These are phyloP conservation scores for Gossypium ekmanianum DNA, from an alignment of 345 rosid species.

Conservation along the genomic window DNA sequence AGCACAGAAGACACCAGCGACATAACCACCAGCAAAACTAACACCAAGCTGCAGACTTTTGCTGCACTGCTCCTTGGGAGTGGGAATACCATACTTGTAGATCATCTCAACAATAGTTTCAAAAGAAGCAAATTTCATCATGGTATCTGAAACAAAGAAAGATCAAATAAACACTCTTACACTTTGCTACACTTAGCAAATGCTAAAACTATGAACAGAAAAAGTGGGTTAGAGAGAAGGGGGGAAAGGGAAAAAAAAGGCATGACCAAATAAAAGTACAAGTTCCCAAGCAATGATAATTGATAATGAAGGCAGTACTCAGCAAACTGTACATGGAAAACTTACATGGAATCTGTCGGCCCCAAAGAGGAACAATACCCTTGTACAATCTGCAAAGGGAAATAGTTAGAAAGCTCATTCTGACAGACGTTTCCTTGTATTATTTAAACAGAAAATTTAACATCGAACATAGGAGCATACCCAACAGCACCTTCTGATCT, in stretches of 20 bases:
- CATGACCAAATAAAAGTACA: not conserved
- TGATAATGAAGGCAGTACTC: not conserved
- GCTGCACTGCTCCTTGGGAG: slow-evolving; percentile 85
- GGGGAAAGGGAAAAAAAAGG: not conserved
- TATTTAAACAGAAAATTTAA: not conserved
- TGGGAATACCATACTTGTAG: slow-evolving; percentile 80
- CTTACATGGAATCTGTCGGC: slow-evolving; percentile 99
- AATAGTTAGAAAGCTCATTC: slow-evolving; percentile 11
- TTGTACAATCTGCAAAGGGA: slow-evolving; percentile 71
- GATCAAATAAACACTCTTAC: not conserved
- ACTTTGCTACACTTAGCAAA: not conserved
- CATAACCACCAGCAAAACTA: slow-evolving; percentile 93
- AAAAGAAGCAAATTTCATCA: slow-evolving; percentile 99
- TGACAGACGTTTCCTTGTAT: not conserved
- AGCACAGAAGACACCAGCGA: slow-evolving; percentile 16
- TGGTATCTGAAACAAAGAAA: slow-evolving; percentile 57
- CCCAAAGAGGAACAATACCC: slow-evolving; percentile 97
- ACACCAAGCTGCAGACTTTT: slow-evolving; percentile 78
- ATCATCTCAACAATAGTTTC: slow-evolving; percentile 88
- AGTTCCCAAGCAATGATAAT: not conserved
- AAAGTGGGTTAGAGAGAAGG: not conserved
- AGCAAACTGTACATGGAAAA: slow-evolving; percentile 1
- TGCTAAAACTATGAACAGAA: not conserved
- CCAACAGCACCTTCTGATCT: slow-evolving; percentile 85
- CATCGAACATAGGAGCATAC: slow-evolving; percentile 38